Evolutionary conservation across 805 yeast genomes (phyloP).

Genomic region (Yarrowia hollandica): DNA sequence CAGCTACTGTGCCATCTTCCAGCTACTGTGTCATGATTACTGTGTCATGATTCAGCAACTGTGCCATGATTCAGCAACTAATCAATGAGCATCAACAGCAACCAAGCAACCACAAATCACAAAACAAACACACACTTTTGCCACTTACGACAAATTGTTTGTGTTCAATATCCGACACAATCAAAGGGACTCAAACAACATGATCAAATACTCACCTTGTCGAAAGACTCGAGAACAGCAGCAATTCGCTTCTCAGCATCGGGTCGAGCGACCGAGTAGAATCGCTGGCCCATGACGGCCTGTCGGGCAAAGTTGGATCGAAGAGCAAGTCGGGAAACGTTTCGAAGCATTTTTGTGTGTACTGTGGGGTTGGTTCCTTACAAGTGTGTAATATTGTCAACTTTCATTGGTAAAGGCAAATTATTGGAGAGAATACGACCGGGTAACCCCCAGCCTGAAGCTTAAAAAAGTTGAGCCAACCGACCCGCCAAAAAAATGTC

Average conservation of each 20-base stretch:
- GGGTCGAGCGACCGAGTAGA: conserved; percentile 65
- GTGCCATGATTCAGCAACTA: no score
- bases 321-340: conserved; percentile 28
- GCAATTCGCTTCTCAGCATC: conserved; percentile 82
- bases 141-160: no score
- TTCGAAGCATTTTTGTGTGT: conserved; percentile 22
- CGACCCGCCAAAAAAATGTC: conserved; percentile 58
- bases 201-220: conserved; percentile 55
- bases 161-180: no score
- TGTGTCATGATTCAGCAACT: no score
- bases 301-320: conserved; percentile 25
- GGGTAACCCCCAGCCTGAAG: conserved; percentile 12
- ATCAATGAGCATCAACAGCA: no score
- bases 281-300: conserved; percentile 37
- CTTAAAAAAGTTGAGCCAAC: conserved; percentile 31
- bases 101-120: no score
- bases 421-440: neutral
- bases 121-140: no score
- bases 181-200: no score
- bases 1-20: no score
- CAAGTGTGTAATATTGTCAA: conserved; percentile 17
- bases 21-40: no score
- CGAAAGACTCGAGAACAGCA: conserved; percentile 68
- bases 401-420: conserved; percentile 27
- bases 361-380: conserved; percentile 22